These are phyloP conservation scores for Nelumbo lutea DNA, from an alignment of 164 flowering plant genomes.

Conservation along the genomic window DNA sequence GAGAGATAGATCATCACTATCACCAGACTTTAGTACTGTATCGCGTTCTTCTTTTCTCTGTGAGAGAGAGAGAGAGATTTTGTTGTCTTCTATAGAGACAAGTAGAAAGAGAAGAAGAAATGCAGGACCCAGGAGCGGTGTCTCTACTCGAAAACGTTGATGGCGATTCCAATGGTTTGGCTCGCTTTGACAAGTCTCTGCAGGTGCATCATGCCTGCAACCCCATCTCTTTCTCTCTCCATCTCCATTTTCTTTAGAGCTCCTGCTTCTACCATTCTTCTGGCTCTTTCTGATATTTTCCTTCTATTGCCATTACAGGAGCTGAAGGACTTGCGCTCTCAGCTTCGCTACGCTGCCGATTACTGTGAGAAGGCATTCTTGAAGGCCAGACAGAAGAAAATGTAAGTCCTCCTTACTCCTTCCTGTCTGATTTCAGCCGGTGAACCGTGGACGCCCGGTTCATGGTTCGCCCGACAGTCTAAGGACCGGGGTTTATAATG, in stretches of 20 bases:
- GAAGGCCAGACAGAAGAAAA: slow-evolving; percentile 35
- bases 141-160: neutral
- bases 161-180: slow-evolving; percentile 14
- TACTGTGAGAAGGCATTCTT: slow-evolving; percentile 41
- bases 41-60: neutral
- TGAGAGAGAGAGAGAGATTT: neutral
- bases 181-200: slow-evolving; percentile 36
- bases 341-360: slow-evolving; percentile 54
- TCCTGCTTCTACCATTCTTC: neutral
- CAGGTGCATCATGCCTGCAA: slow-evolving; percentile 17
- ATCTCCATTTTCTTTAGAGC: neutral
- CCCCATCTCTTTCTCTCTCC: neutral
- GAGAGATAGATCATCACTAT: too few relatives aligned
- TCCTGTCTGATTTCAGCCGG: too few relatives aligned
- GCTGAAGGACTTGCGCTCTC: slow-evolving; percentile 43
- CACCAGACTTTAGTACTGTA: too few relatives aligned
- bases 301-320: slow-evolving; percentile 24
- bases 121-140: too few relatives aligned
- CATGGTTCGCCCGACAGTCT: too few relatives aligned
- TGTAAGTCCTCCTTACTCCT: slow-evolving; percentile 19
- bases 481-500: too few relatives aligned
- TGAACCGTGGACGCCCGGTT: too few relatives aligned
- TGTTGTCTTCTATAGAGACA: neutral
- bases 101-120: slow-evolving; percentile 6
- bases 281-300: neutral